These are phyloP conservation scores for Myochromella boudieri DNA, from an alignment of 768 basidiomycete species.

Conservation along the genomic window DNA sequence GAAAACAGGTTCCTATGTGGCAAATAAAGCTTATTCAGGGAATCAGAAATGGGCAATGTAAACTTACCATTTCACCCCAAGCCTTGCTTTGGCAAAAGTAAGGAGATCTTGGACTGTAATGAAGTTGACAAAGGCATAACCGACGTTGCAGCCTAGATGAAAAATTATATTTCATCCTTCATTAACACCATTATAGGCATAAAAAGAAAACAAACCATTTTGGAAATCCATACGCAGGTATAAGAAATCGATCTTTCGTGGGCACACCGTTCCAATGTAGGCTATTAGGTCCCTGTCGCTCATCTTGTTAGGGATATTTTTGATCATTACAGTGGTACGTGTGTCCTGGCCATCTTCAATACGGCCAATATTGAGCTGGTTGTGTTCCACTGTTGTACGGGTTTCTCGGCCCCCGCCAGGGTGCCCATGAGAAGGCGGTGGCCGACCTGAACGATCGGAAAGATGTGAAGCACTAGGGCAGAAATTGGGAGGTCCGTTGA, in stretches of 20 bases:
- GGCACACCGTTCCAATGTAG: slow-evolving; percentile 71
- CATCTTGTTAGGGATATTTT: slow-evolving; percentile 95
- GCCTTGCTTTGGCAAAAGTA: slow-evolving; percentile 66
- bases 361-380: slow-evolving; percentile 59
- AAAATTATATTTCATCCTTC: slow-evolving; percentile 4
- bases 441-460: slow-evolving; percentile 2
- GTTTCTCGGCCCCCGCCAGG: slow-evolving; percentile 7
- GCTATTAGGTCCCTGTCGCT: slow-evolving; percentile 67
- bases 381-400: slow-evolving; percentile 29
- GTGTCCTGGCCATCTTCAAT: slow-evolving; percentile 81
- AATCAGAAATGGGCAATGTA: neutral
- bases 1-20: slow-evolving; percentile 82
- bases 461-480: neutral
- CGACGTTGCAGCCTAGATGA: slow-evolving; percentile 68
- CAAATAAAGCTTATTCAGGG: slow-evolving; percentile 4
- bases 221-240: slow-evolving; percentile 87
- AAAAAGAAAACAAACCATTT: slow-evolving; percentile 54
- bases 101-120: slow-evolving; percentile 77
- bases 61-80: slow-evolving; percentile 80
- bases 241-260: slow-evolving; percentile 80
- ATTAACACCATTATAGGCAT: neutral
- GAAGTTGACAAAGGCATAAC: slow-evolving; percentile 90
- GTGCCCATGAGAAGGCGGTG: slow-evolving; percentile 1
- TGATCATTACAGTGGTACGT: slow-evolving; percentile 85
- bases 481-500: neutral